Percentiles rank a stretch among this genome's conserved stretches.
phyloP scores from a whole-genome alignment of 352 stramenopile species.

The Pythium sp. region DNA sequence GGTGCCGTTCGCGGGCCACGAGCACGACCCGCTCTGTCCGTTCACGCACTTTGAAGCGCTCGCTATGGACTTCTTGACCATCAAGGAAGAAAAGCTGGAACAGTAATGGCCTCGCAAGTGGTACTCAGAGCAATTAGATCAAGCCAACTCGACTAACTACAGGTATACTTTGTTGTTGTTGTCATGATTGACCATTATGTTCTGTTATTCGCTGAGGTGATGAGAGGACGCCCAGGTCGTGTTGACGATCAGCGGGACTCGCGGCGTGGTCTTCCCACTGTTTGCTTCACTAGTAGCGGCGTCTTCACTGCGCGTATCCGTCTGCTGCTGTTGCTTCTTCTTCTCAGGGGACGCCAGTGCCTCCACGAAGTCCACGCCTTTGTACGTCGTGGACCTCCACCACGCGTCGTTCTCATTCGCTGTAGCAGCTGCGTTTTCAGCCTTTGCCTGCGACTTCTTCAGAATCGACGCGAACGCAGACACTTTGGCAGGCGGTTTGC shows the following conservation, averaged over 20 bases:
- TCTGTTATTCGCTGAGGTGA: conserved; percentile 5
- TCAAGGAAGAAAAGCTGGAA: neutral
- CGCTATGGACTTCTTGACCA: conserved; percentile 46
- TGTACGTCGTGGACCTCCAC: conserved; percentile 75
- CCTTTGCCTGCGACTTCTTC: conserved; percentile 22
- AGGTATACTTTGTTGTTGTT: neutral
- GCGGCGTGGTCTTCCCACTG: conserved; percentile 18
- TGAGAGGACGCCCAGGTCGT: conserved; percentile 39
- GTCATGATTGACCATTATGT: neutral
- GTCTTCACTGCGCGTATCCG: conserved; percentile 2
- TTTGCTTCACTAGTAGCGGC: neutral
- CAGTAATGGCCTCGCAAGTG: neutral
- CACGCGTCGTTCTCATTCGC: conserved; percentile 37
- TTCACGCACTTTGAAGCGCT: conserved; percentile 65
- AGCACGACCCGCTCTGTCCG: conserved; percentile 49
- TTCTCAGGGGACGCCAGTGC: conserved; percentile 21
- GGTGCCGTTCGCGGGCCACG: conserved; percentile 52
- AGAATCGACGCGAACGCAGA: conserved; percentile 20
- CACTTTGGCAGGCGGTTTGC: conserved; percentile 22
- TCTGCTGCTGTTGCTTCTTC: conserved; percentile 18
- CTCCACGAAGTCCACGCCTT: conserved; percentile 63
- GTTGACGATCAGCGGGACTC: conserved; percentile 34
- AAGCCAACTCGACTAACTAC: neutral
- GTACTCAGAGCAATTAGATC: neutral
- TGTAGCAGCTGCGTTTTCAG: neutral